Conservation (phyloP, 1,284 basidiomycete genomes). For the Cystobasidium slooffiae region DNA sequence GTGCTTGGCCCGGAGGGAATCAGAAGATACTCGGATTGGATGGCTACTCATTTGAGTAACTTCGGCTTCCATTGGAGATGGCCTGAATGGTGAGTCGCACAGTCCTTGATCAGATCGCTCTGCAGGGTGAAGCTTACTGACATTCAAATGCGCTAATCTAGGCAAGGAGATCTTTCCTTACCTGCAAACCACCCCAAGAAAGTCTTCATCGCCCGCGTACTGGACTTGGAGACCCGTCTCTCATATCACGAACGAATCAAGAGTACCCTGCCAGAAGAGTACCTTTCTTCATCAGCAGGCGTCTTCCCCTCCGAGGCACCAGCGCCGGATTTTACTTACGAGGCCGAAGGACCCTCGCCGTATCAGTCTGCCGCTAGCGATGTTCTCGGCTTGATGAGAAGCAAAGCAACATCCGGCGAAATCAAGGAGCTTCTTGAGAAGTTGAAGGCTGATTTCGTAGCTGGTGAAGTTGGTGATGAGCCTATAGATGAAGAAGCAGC, state of each 20-base stretch:
- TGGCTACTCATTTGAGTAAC: constrained; percentile 93
- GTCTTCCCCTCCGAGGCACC: constrained; percentile 77
- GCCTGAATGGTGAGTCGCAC: constrained; percentile 85
- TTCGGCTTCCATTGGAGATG: constrained; percentile 99
- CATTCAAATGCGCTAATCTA: constrained; percentile 56
- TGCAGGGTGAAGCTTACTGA: background rate
- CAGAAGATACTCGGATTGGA: constrained; percentile 88
- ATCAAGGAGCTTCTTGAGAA: constrained; percentile 68
- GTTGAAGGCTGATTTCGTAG: constrained; percentile 56
- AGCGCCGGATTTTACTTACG: constrained; percentile 81
- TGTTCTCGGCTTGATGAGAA: constrained; percentile 79
- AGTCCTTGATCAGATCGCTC: background rate
- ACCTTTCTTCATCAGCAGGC: constrained; percentile 66
- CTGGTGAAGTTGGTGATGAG: constrained; percentile 45
- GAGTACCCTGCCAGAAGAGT: constrained; percentile 81
- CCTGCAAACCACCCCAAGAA: constrained; percentile 78
- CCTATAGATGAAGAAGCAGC: constrained; percentile 59
- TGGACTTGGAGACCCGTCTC: constrained; percentile 88
- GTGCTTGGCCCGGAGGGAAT: constrained; percentile 78
- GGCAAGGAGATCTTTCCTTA: constrained; percentile 81
- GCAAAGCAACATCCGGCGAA: constrained; percentile 70
- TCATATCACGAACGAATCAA: constrained; percentile 92
- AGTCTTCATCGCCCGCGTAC: constrained; percentile 80
- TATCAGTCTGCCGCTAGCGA: constrained; percentile 21
- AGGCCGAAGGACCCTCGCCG: constrained; percentile 66